These are phyloP conservation scores for Flaveria linearis DNA, from an alignment of 129 eudicot genomes.

Conservation along the genomic window DNA sequence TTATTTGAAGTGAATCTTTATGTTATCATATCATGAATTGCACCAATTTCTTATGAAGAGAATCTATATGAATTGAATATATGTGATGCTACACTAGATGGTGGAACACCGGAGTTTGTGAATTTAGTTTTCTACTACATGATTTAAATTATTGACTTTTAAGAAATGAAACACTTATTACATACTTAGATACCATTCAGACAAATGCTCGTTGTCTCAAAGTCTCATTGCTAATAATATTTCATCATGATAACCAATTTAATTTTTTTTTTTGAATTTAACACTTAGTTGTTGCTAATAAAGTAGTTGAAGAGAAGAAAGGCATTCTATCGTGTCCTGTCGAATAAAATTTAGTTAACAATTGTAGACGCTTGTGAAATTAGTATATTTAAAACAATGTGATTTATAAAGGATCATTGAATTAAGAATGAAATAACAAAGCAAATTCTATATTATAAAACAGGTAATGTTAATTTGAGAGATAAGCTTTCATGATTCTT, in stretches of 20 bases:
- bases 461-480: conserved; percentile 5
- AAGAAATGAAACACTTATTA: too few species aligned
- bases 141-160: too few species aligned
- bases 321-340: too few species aligned
- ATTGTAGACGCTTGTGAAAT: too few species aligned
- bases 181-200: too few species aligned
- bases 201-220: background rate
- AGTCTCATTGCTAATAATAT: background rate
- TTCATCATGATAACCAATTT: background rate
- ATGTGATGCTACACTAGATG: background rate
- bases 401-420: too few species aligned
- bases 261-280: background rate
- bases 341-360: too few species aligned
- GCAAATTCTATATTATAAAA: too few species aligned
- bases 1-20: background rate
- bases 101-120: background rate
- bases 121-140: too few species aligned
- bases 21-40: background rate
- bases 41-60: background rate
- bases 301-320: too few species aligned
- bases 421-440: background rate
- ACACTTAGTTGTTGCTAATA: background rate
- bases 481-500: conserved; percentile 31
- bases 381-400: too few species aligned
- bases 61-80: background rate